Conservation (phyloP, 306 rosid species). For the Hippophae tibetana region DNA sequence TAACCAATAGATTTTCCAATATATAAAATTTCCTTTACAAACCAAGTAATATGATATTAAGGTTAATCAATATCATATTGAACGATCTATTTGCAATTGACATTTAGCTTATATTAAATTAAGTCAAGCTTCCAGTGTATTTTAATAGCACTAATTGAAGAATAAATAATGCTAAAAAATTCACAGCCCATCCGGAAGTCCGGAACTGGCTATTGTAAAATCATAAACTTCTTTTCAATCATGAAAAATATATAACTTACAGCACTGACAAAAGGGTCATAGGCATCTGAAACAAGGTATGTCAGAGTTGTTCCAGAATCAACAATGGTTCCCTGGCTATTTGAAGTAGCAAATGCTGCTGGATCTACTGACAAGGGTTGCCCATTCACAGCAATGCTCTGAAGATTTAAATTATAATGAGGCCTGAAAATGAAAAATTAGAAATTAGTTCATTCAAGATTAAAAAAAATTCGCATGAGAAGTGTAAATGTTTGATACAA, state of each 20-base stretch:
- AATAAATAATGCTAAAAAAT: too few species aligned
- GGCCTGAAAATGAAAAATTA: constrained; percentile 50
- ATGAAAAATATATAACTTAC: constrained; percentile 38
- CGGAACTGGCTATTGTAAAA: neutral
- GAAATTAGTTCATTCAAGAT: constrained; percentile 10
- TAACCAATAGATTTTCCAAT: too few species aligned
- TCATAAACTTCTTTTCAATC: neutral
- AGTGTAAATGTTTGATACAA: neutral
- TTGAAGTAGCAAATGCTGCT: constrained; percentile 61
- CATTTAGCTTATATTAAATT: too few species aligned
- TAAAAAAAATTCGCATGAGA: constrained; percentile 9
- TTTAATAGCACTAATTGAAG: too few species aligned
- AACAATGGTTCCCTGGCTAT: constrained; percentile 70
- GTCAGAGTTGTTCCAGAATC: constrained; percentile 90
- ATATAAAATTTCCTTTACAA: too few species aligned
- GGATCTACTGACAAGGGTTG: constrained; percentile 62
- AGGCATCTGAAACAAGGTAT: constrained; percentile 81
- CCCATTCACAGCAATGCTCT: constrained; percentile 76
- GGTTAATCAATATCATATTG: too few species aligned
- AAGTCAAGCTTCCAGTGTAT: too few species aligned
- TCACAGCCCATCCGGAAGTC: too few species aligned
- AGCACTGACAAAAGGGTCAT: constrained; percentile 63
- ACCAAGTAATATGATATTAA: too few species aligned
- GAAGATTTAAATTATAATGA: constrained; percentile 81
- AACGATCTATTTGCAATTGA: too few species aligned